Evolutionary conservation across 352 stramenopile species (phyloP).

Genomic region (Pythium plurisporium): DNA sequence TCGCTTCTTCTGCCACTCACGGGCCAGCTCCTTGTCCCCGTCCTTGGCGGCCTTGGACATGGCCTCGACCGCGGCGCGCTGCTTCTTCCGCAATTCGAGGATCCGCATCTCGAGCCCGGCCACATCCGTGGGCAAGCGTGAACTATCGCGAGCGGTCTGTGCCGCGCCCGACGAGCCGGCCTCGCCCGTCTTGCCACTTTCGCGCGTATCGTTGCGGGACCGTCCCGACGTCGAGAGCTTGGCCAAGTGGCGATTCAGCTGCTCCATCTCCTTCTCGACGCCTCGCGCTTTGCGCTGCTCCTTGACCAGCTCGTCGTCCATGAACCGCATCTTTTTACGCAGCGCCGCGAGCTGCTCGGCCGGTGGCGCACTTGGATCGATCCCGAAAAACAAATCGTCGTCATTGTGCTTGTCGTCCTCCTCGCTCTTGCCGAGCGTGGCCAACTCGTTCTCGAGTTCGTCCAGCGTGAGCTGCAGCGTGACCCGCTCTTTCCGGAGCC

Average conservation of each 20-base stretch:
- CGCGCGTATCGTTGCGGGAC: conserved; percentile 12
- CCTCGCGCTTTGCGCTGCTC: conserved; percentile 70
- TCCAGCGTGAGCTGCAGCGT: conserved; percentile 61
- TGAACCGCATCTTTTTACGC: conserved; percentile 62
- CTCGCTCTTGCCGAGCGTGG: conserved; percentile 58
- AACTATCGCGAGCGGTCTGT: conserved; percentile 15
- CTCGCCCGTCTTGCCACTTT: conserved; percentile 1
- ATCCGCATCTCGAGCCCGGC: conserved; percentile 65
- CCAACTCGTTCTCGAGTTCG: conserved; percentile 61
- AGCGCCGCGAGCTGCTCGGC: conserved; percentile 53
- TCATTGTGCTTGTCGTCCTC: conserved; percentile 53
- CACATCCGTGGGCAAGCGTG: conserved; percentile 26
- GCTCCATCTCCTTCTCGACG: conserved; percentile 82
- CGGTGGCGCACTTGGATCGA: conserved; percentile 56
- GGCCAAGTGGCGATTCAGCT: conserved; percentile 72
- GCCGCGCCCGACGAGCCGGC: neutral
- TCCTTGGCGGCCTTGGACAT: conserved; percentile 66
- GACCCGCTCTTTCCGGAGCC: conserved; percentile 72
- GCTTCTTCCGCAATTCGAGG: conserved; percentile 71
- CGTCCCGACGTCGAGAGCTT: conserved; percentile 32
- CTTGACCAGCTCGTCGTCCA: conserved; percentile 80
- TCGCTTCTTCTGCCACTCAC: conserved; percentile 70
- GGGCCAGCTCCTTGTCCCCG: conserved; percentile 66
- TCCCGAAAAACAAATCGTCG: conserved; percentile 67
- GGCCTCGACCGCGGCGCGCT: conserved; percentile 65